Evolutionary conservation across 257 asterid species (phyloP), one percentile per base, ranked within the genome.

Genomic region (Scutellaria minor): DNA sequence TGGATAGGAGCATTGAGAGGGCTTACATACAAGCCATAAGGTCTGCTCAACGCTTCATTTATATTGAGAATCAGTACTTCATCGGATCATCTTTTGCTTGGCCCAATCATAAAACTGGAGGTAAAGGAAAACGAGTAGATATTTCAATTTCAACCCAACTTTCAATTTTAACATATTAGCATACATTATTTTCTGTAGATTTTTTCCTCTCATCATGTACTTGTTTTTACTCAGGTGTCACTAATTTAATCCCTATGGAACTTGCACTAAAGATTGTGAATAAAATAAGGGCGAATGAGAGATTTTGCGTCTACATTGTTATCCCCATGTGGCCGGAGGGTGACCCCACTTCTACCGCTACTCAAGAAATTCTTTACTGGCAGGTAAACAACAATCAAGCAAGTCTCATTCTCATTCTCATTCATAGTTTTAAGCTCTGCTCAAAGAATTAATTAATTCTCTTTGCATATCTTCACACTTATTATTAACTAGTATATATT

Each of bases 291-390:
- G 71, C 78, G 9, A 71, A 65, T 2, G 83, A 79, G 73, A 67
- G 77, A 24, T 80, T 80, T 31, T 20, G 70, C 11, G 84, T 77
- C 13, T 79, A 79, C 40, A 47, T 75, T 58, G 75, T 79, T 4
- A 75, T 80, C 37, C 84, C 84, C 8, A 75, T 80, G 84, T 80
- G 81, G 84, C 78, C 84, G 5, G 84, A 80, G 75, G 84, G 84
- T 45, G 40, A 15, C 20, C 71, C 84, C 39, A 52, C 24, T 2
- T 57, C 74, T 51, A 3, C 22, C 37, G 1, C 78, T 18, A 37
- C 57, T 9, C 81, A 72, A 51, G 66, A 48, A 62, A 72, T 80
- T 48, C 78, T 80, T 68, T 72, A 44, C 57, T 80, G 81, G 84
- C 84, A 80, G 84, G 79, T 80, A 46, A 50, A 44, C 31, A 18